These are phyloP conservation scores for Enterocytospora artemiae DNA, from an alignment of 371 early-diverging fungal species.

Conservation along the genomic window DNA sequence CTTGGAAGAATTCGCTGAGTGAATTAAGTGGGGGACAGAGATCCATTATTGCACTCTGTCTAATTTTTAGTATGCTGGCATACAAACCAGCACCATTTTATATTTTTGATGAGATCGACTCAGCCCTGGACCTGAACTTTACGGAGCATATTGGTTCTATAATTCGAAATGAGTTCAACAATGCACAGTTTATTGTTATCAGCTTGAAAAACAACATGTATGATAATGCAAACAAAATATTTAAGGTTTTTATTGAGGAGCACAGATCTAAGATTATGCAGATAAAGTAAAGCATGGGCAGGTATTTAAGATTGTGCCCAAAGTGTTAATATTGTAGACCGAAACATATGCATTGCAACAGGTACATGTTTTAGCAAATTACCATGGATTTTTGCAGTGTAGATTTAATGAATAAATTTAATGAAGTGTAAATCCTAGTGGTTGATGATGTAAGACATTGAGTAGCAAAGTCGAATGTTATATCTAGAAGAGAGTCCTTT, in stretches of 20 bases:
- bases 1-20: constrained; percentile 86
- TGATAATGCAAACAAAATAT: constrained; percentile 92
- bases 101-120: constrained; percentile 97
- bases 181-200: constrained; percentile 94
- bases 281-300: constrained; percentile 50
- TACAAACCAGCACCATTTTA: constrained; percentile 99
- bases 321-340: too few relatives aligned
- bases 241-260: constrained; percentile 80
- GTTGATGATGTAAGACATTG: too few relatives aligned
- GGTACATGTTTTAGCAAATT: too few relatives aligned
- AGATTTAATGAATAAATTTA: too few relatives aligned
- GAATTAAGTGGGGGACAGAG: constrained; percentile 97
- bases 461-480: too few relatives aligned
- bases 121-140: constrained; percentile 91
- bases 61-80: constrained; percentile 86
- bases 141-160: constrained; percentile 96
- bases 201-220: constrained; percentile 99
- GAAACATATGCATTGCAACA: too few relatives aligned
- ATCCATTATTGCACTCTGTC: constrained; percentile 82
- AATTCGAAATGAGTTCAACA: constrained; percentile 79
- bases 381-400: too few relatives aligned
- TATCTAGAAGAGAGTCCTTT: too few relatives aligned
- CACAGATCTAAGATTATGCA: constrained; percentile 81
- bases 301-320: too few relatives aligned
- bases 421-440: too few relatives aligned